phyloP scores from a whole-genome alignment of 2,329 filamentous ascomycete genomes.

The Aureobasidium sp. region DNA sequence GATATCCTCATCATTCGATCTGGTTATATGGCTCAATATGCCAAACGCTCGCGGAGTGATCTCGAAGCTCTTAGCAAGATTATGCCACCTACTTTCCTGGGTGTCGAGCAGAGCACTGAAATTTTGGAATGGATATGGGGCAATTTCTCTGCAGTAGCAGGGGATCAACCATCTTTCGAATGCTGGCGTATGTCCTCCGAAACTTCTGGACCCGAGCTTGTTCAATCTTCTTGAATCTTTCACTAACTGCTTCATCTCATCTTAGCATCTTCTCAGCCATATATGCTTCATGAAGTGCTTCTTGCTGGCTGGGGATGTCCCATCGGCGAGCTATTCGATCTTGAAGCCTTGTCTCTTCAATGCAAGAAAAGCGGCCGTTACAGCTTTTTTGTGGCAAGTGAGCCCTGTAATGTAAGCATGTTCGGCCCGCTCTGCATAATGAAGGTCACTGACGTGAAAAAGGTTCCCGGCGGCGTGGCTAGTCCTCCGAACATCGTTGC shows the following conservation, averaged over 20 bases:
- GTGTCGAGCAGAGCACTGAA: constrained; percentile 41
- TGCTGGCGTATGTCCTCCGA: constrained; percentile 26
- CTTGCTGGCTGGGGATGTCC: constrained; percentile 45
- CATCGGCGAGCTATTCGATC: constrained; percentile 46
- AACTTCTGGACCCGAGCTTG: neutral
- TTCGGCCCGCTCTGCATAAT: neutral
- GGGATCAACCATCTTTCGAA: constrained; percentile 34
- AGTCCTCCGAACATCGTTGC: constrained; percentile 35
- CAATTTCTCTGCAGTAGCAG: constrained; percentile 34
- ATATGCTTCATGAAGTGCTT: constrained; percentile 41
- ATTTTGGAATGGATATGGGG: constrained; percentile 38
- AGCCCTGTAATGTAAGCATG: constrained; percentile 39
- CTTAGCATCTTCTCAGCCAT: constrained; percentile 30
- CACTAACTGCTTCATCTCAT: neutral
- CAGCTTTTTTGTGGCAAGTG: constrained; percentile 44
- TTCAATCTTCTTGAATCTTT: neutral
- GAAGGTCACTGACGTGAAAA: neutral
- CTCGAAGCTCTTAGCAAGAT: constrained; percentile 33
- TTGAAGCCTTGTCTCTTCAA: constrained; percentile 39
- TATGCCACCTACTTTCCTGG: constrained; percentile 40
- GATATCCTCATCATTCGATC: constrained; percentile 47
- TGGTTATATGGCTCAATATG: constrained; percentile 39
- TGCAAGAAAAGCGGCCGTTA: constrained; percentile 35
- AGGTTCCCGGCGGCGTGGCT: constrained; percentile 31
- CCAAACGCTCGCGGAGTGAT: constrained; percentile 32